Evolutionary conservation across 345 rosid species (phyloP).

Genomic region (Euphorbia tirucalli): DNA sequence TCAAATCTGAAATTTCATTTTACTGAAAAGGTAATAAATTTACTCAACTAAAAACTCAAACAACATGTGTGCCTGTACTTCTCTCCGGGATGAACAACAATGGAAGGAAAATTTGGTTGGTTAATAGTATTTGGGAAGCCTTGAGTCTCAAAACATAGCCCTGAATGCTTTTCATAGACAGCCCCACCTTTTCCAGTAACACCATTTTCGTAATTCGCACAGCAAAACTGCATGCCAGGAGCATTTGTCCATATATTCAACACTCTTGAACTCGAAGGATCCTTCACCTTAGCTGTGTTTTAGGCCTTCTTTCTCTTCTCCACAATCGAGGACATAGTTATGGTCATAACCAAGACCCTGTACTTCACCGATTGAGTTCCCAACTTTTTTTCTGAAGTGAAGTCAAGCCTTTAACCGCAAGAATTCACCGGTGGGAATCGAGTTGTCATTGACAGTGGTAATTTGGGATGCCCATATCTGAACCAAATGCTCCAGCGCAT

Average conservation of each 20-base stretch:
- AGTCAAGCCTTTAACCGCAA: slow-evolving; percentile 64
- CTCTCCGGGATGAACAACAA: slow-evolving; percentile 69
- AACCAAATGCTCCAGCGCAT: slow-evolving; percentile 60
- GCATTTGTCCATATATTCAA: slow-evolving; percentile 74
- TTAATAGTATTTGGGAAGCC: slow-evolving; percentile 87
- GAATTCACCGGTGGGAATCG: slow-evolving; percentile 79
- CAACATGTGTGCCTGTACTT: slow-evolving; percentile 72
- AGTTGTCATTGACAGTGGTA: slow-evolving; percentile 72
- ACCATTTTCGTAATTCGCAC: slow-evolving; percentile 70
- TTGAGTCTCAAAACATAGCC: slow-evolving; percentile 82
- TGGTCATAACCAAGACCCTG: slow-evolving; percentile 75
- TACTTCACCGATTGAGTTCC: slow-evolving; percentile 58
- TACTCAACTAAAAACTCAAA: slow-evolving; percentile 65
- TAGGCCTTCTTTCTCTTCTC: slow-evolving; percentile 63
- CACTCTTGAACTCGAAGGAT: slow-evolving; percentile 60
- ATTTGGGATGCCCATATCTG: slow-evolving; percentile 73
- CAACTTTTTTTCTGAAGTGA: slow-evolving; percentile 66
- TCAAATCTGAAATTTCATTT: too few species aligned
- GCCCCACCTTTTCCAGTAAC: slow-evolving; percentile 65
- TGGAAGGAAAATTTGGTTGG: slow-evolving; percentile 65
- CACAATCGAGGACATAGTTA: slow-evolving; percentile 69
- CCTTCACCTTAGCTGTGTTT: slow-evolving; percentile 65
- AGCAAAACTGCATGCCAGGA: slow-evolving; percentile 85
- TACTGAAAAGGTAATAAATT: background rate
- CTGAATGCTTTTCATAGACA: slow-evolving; percentile 72